Evolutionary conservation across 441 rosid genomes (phyloP), one percentile per base, ranked within the genome.

Genomic region (Populus hybrid): DNA sequence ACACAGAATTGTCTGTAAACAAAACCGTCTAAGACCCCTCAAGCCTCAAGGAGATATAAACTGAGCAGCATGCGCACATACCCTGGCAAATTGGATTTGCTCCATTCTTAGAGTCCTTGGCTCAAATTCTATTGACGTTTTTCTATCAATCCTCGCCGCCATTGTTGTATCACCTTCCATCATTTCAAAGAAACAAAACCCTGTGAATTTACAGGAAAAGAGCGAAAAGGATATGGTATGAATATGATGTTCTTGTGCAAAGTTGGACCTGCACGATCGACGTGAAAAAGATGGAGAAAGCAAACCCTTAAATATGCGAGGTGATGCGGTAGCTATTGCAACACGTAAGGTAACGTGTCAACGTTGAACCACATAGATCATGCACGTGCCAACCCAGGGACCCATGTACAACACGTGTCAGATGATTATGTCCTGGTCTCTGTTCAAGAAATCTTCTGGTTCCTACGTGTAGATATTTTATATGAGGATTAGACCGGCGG

Each of bases 21-120:
- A 12, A 46, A 12, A 46, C 19, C 57, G 0, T 38, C 42, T 7
- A 9, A 38, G 36, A 6, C 36, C 36, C 36, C 36, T 38, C 42
- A 8, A 9, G 42, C 42, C 57, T 14, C 57, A 4, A 46, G 57
- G 2, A 46, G 57, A 46, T 5, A 46, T 4, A 46, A 46, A 14
- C 57, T 46, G 18, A 46, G 57, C 0, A 46, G 11, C 57, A 46
- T 7, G 4, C 12, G 5, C 36, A 14, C 76, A 6, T 77, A 87
- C 91, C 83, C 91, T 86, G 8, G 91, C 92, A 77, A n/a, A 72
- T 7, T 79, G 86, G 34, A 89, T 83, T 77, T 87, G 86, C 71
- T 83, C 74, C 12, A 66, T 21, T 5, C 75, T 70, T 9, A 89
- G 84, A 14, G 91, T 89, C 69, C 87, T 86, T 8, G 92, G 91